Conservation (phyloP, 2,329 filamentous ascomycete species). For the Fusarium incarnatum region DNA sequence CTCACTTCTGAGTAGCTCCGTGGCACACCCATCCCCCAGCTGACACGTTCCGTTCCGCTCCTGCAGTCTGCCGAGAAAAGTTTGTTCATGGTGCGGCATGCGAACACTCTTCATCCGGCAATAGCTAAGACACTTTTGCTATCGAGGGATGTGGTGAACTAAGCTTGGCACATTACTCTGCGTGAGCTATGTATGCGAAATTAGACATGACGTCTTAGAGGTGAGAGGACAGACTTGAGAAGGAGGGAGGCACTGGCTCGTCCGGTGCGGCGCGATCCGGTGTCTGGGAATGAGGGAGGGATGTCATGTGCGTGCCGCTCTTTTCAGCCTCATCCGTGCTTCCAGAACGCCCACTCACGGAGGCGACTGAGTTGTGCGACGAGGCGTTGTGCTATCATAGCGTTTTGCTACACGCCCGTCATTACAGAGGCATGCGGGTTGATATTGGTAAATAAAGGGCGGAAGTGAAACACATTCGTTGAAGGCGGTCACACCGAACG, state of each 20-base stretch:
- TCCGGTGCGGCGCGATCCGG: slow-evolving; percentile 37
- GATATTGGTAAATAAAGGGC: background rate
- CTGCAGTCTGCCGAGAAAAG: slow-evolving; percentile 11
- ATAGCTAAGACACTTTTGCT: slow-evolving; percentile 1
- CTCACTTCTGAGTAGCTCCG: background rate
- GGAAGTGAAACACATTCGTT: slow-evolving; percentile 9
- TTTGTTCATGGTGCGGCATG: background rate
- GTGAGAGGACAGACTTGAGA: background rate
- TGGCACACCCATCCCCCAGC: slow-evolving; percentile 3
- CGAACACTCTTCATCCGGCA: slow-evolving; percentile 6
- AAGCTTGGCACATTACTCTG: slow-evolving; percentile 30
- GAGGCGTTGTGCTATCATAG: slow-evolving; percentile 1
- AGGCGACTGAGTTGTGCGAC: slow-evolving; percentile 5
- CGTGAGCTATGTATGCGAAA: slow-evolving; percentile 1
- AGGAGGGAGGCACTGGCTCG: slow-evolving; percentile 18
- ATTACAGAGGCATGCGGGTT: background rate
- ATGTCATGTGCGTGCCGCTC: slow-evolving; percentile 16
- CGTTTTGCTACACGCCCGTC: slow-evolving; percentile 13
- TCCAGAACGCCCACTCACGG: slow-evolving; percentile 24
- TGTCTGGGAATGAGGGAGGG: slow-evolving; percentile 20
- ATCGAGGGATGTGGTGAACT: slow-evolving; percentile 18
- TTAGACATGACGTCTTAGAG: slow-evolving; percentile 8
- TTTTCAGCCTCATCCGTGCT: slow-evolving; percentile 32
- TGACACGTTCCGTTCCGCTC: slow-evolving; percentile 36
- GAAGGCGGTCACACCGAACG: slow-evolving; percentile 16